Percentiles rank a stretch among this genome's conserved stretches.
Evolutionary conservation across 441 rosid genomes (phyloP).

Genomic region (Erysimum cheiri): DNA sequence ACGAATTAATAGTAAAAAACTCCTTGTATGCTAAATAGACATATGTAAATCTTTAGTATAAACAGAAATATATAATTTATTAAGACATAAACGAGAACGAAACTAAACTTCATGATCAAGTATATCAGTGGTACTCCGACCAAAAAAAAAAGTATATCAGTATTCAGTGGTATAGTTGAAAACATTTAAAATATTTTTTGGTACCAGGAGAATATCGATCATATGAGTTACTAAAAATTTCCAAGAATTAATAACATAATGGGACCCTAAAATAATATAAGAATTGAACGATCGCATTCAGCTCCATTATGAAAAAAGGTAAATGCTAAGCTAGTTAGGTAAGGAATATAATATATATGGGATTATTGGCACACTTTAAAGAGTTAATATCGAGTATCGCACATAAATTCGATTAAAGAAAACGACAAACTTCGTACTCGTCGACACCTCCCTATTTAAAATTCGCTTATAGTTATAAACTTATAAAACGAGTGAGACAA

Average conservation of each 20-base stretch:
- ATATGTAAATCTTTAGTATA: background rate
- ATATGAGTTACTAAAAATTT: background rate
- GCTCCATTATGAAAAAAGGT: constrained; percentile 39
- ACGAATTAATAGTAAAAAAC: background rate
- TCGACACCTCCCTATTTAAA: constrained; percentile 4
- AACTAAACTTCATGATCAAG: background rate
- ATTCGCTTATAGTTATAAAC: background rate
- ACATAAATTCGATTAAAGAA: background rate
- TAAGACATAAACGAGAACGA: background rate
- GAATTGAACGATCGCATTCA: constrained; percentile 31
- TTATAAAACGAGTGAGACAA: background rate
- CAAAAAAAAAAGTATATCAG: too few species aligned
- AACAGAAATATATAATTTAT: background rate
- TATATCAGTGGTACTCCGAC: background rate
- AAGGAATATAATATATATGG: constrained; percentile 33
- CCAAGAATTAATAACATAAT: constrained; percentile 1
- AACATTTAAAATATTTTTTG: background rate
- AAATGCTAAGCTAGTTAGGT: constrained; percentile 41
- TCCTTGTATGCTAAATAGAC: background rate
- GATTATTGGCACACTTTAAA: constrained; percentile 24
- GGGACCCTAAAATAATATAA: constrained; percentile 19
- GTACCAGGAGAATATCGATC: background rate
- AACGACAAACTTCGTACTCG: constrained; percentile 22
- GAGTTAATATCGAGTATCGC: constrained; percentile 12
- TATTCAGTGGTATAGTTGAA: background rate